These are phyloP conservation scores for Histomonas meleagridis DNA, from an alignment of 208 protist species.

Conservation along the genomic window DNA sequence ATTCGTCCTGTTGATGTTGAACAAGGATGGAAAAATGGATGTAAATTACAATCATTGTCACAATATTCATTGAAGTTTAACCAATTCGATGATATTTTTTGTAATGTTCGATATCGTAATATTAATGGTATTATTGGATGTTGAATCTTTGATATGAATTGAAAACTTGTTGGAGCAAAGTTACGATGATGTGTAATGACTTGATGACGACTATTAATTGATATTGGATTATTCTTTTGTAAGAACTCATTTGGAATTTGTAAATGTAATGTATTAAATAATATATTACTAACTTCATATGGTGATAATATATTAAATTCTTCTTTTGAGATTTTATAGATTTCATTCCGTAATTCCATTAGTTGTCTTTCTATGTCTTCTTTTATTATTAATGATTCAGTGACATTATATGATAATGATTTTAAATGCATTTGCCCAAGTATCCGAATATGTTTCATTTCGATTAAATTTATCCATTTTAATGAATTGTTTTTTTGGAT, in stretches of 20 bases:
- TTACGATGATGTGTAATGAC: neutral
- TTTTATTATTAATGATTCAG: neutral
- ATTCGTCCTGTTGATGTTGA: constrained; percentile 31
- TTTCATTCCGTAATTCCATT: neutral
- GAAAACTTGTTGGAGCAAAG: neutral
- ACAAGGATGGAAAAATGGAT: neutral
- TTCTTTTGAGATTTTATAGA: neutral
- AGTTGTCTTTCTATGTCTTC: neutral
- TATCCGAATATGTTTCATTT: neutral
- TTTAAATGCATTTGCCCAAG: neutral
- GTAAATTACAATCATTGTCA: neutral
- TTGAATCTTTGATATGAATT: neutral
- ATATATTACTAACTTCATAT: constrained; percentile 13
- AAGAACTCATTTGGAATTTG: neutral
- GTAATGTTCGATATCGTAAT: neutral
- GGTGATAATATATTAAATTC: constrained; percentile 16
- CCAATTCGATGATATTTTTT: constrained; percentile 15
- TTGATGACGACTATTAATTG: neutral
- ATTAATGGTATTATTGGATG: constrained; percentile 1
- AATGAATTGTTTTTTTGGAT: neutral
- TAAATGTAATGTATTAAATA: neutral
- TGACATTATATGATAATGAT: neutral
- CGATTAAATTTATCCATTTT: neutral
- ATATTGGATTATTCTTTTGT: neutral
- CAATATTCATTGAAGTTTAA: neutral